Evolutionary conservation across 768 basidiomycete species (phyloP).

Genomic region (Russula griseocarnosa): DNA sequence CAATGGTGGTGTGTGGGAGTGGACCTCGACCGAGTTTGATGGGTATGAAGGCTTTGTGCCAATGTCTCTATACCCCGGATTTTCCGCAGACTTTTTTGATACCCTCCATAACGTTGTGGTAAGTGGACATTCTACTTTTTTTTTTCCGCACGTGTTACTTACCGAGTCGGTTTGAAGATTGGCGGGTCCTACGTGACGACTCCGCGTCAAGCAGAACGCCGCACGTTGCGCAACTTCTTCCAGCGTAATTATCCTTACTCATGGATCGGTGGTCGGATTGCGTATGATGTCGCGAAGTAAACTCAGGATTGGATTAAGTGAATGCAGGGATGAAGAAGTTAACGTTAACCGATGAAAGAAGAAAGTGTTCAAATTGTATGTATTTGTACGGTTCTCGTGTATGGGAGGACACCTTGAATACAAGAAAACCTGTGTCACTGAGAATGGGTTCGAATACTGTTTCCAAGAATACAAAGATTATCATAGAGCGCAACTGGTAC

Average conservation of each 20-base stretch:
- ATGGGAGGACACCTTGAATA: not conserved
- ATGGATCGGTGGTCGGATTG: constrained; percentile 75
- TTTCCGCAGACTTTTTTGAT: constrained; percentile 90
- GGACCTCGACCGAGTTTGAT: constrained; percentile 82
- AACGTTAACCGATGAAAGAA: not conserved
- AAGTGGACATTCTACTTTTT: constrained; percentile 36
- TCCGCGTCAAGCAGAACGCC: constrained; percentile 73
- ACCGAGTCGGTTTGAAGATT: constrained; percentile 46
- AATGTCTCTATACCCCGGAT: constrained; percentile 85
- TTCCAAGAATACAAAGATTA: too few relatives aligned
- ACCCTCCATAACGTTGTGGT: constrained; percentile 82
- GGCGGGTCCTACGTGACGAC: constrained; percentile 89
- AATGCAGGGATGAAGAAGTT: not conserved
- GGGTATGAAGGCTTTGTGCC: constrained; percentile 69
- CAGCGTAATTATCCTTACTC: constrained; percentile 88
- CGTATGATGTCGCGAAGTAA: constrained; percentile 42
- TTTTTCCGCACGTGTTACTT: constrained; percentile 6
- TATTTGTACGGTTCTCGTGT: constrained; percentile 1
- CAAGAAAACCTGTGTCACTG: not conserved
- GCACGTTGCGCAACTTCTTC: constrained; percentile 84
- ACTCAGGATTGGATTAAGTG: not conserved
- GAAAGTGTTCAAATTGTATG: not conserved
- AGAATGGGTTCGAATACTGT: not conserved
- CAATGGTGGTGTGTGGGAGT: constrained; percentile 98
- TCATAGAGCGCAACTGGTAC: too few relatives aligned